Evolutionary conservation across 129 eudicot species (phyloP).

Genomic region (Saussurea involucrata): DNA sequence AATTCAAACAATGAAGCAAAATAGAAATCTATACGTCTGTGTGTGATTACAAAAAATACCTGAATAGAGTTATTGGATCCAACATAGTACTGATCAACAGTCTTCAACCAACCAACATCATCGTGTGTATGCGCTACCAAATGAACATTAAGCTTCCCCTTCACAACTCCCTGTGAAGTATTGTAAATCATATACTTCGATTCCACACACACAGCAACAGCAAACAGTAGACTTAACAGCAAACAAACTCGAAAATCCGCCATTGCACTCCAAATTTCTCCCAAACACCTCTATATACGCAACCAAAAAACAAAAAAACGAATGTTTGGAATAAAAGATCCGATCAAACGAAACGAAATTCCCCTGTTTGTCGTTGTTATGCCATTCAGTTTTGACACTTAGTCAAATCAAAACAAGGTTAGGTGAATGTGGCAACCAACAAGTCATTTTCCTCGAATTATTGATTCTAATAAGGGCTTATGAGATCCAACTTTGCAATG

Average conservation of each 20-base stretch:
- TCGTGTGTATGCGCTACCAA: constrained; percentile 86
- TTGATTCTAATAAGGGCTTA: constrained; percentile 1
- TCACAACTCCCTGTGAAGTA: constrained; percentile 54
- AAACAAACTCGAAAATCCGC: constrained; percentile 24
- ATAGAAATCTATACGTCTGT: neutral
- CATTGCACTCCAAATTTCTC: constrained; percentile 18
- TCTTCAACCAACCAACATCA: constrained; percentile 95
- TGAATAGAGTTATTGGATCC: constrained; percentile 90
- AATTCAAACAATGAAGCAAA: neutral
- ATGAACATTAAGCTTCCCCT: constrained; percentile 82
- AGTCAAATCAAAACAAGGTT: neutral
- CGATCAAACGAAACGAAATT: neutral
- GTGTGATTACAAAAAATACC: constrained; percentile 26
- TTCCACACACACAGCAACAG: constrained; percentile 35
- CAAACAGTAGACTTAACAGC: constrained; percentile 19
- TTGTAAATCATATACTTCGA: constrained; percentile 78
- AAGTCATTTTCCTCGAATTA: constrained; percentile 10
- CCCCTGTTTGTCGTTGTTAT: neutral
- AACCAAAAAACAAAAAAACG: constrained; percentile 13
- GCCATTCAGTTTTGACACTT: constrained; percentile 7
- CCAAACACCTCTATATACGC: neutral
- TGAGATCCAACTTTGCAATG: neutral
- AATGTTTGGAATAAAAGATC: constrained; percentile 9
- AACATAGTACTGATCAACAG: constrained; percentile 88
- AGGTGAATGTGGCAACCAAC: constrained; percentile 9